Base-by-base conservation (phyloP, 305 asterid genomes). In the Solanum chacoense region DNA sequence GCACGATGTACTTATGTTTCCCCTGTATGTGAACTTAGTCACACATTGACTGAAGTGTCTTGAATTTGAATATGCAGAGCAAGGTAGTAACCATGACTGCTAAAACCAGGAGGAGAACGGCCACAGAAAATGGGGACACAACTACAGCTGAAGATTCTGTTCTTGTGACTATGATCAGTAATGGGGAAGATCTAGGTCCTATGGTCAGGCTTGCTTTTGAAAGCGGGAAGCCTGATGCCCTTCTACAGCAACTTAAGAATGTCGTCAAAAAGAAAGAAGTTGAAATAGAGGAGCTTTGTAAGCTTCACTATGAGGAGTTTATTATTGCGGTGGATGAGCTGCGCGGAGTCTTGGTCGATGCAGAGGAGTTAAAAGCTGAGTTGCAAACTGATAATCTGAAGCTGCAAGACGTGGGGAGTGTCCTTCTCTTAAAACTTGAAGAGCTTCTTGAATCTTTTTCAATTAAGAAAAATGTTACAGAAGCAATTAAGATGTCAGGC, bases 261-360 rank as follows among this genome's bases (percentile, higher is more conserved):
- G 93, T 95, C 2, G 98, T 95, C 31, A 95, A 92, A 84, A 97
- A 94, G 93, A 96, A 97, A 90, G 98, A 97, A 90, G 95, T 94
- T 37, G 99, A 96, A 87, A 97, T 97, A 3, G 99, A 97, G 93
- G 99, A 97, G 88, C 96, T 97, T 31, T 97, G 98, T 91, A 97
- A 97, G 94, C 95, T 97, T 86, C 99, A 97, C 42, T 97, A 97
- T 4, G 99, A 97, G 91, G 98, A 97, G 35, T 97, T 97, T 24
- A 96, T 97, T 42, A 91, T 95, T 13, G 99, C 99, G 0, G 99
- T 97, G 35, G 99, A 97, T 89, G 98, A 97, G 93, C 94, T 97
- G 26, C 98, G 99, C 1, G 98, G 99, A 29, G 98, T 97, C n/a
- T 90, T 97, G 90, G 98, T 96, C 2, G 99, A 97, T 83, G 98